Conservation (phyloP, 345 rosid genomes). For the Punica granatum region DNA sequence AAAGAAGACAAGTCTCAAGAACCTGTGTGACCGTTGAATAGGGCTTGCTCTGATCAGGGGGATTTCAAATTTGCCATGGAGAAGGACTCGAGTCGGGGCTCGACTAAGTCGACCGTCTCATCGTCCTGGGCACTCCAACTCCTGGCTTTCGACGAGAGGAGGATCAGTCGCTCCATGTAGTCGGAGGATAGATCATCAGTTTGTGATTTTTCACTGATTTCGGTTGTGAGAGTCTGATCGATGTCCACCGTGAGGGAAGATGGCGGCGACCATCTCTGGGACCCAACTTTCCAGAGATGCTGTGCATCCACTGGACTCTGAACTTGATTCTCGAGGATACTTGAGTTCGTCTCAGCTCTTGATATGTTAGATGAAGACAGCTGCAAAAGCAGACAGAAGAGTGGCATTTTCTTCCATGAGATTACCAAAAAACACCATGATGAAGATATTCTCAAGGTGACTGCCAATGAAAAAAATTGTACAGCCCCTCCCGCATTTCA, state of each 20-base stretch:
- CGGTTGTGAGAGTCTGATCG: conserved; percentile 2
- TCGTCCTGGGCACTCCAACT: conserved; percentile 43
- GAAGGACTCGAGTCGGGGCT: conserved; percentile 88
- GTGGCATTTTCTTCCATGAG: not conserved
- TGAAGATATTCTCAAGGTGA: not conserved
- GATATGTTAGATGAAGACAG: conserved; percentile 22
- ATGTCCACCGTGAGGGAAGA: conserved; percentile 15
- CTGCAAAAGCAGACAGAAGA: conserved; percentile 17
- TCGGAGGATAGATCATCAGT: conserved; percentile 21
- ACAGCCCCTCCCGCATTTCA: too few relatives aligned
- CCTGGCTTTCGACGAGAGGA: conserved; percentile 43
- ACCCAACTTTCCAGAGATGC: conserved; percentile 14
- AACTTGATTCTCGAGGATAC: conserved; percentile 15
- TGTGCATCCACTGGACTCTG: conserved; percentile 23
- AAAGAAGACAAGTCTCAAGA: not conserved
- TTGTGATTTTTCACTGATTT: conserved; percentile 7
- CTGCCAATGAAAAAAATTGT: not conserved
- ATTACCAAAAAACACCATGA: not conserved
- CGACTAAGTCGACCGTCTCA: conserved; percentile 72
- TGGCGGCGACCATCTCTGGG: conserved; percentile 13
- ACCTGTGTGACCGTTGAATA: not conserved
- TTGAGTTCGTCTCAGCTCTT: conserved; percentile 20
- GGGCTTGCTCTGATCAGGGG: conserved; percentile 23
- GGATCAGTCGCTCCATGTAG: conserved; percentile 31
- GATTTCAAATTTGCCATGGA: conserved; percentile 37